Evolutionary conservation across 2,329 filamentous ascomycete genomes (phyloP).

Genomic region (Boeremia exigua): DNA sequence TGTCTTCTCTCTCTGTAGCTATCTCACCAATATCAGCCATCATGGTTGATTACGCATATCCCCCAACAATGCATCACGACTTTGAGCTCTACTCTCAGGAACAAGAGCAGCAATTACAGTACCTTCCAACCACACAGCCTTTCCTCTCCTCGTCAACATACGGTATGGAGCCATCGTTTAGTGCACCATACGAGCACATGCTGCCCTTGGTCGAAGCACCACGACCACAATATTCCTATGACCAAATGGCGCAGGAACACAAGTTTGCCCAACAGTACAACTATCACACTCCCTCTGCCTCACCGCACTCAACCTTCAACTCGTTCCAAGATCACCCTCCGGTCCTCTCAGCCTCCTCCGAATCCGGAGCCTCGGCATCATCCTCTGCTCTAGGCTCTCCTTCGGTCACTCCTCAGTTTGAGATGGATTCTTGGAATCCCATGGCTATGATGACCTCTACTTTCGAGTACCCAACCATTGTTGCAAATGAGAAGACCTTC

Average conservation of each 20-base stretch:
- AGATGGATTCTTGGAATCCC: conserved; percentile 61
- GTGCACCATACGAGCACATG: conserved; percentile 45
- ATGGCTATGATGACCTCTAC: conserved; percentile 67
- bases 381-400: conserved; percentile 60
- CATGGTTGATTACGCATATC: conserved; percentile 48
- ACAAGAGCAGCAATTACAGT: conserved; percentile 43
- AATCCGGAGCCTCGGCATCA: conserved; percentile 58
- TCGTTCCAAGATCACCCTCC: conserved; percentile 56
- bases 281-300: conserved; percentile 49
- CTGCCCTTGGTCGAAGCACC: conserved; percentile 40
- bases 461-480: conserved; percentile 59
- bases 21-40: conserved; percentile 21
- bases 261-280: conserved; percentile 47
- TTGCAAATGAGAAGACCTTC: conserved; percentile 55
- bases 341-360: conserved; percentile 56
- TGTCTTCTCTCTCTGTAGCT: conserved; percentile 10
- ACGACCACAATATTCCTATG: conserved; percentile 44
- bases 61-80: conserved; percentile 43
- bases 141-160: conserved; percentile 39
- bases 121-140: conserved; percentile 36
- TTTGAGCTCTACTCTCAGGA: conserved; percentile 47
- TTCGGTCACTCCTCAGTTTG: conserved; percentile 66
- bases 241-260: conserved; percentile 44
- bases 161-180: conserved; percentile 46
- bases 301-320: conserved; percentile 53